Evolutionary conservation across 2,329 filamentous ascomycete species (phyloP), one percentile per base, ranked within the genome.

Genomic region (Aspergillus puulaauensis): DNA sequence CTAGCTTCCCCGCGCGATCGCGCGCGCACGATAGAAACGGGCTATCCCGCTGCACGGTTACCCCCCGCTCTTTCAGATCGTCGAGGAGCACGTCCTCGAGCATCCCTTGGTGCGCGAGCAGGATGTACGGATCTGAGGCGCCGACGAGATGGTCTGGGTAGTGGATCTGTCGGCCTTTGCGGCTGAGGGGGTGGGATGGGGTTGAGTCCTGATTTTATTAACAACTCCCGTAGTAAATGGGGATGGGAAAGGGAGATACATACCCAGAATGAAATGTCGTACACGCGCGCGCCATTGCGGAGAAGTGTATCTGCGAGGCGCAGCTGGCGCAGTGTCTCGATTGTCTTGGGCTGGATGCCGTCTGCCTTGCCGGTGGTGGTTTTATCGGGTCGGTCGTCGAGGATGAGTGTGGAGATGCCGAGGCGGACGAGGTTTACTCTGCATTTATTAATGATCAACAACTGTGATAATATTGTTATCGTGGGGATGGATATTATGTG

Each of bases 181-280:
- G 83, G 57, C 81, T 81, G 54, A 90, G 76, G 3, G 82, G 73
- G 60, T 27, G 24, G 3, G 23, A n/a, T 4, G 47, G 41, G 3
- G 58, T 49, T 27, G 58, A 60, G 14, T 60, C 54, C 58, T 60
- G 4, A 12, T 3, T 6, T n/a, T 51, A 24, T 14, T 7, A 21
- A 6, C 21, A 31, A 31, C 9, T 9, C 8, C 27, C 6, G 14
- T 15, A 21, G 24, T 31, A 7, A 9, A 37, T 17, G 35, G 17
- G 12, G 12, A 37, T 17, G 35, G 17, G 9, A 14, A 17, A 3
- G n/a, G 17, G 17, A 19, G 1, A 19, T 19, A 59, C 79, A 78
- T 70, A 85, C 81, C 87, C 89, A 91, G 70, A 90, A 90, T 44
- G 85, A 82, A 59, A 91, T 91, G 67, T 91, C 89, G 72, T 88